phyloP scores from a whole-genome alignment of 2,329 filamentous ascomycete genomes.

The Sporothrix dimorphospora region DNA sequence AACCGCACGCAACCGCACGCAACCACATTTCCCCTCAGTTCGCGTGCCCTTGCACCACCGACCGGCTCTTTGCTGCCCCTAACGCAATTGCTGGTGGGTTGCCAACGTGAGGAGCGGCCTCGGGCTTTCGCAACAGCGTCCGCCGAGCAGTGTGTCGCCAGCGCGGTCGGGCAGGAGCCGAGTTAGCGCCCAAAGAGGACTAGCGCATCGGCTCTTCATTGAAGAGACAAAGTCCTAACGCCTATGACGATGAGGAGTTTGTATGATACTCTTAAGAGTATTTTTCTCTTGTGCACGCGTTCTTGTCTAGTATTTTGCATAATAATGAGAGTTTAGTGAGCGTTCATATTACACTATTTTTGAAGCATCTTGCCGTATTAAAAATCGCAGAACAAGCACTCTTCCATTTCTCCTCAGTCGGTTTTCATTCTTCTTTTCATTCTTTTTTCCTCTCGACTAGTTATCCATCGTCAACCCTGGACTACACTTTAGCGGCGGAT shows the following conservation, averaged over 20 bases:
- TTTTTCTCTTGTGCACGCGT: too few relatives aligned
- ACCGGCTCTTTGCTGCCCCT: constrained; percentile 4
- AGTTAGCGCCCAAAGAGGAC: neutral
- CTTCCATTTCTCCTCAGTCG: too few relatives aligned
- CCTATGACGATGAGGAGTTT: neutral
- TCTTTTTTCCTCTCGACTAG: neutral
- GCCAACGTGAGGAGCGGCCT: constrained; percentile 8
- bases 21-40: constrained; percentile 13
- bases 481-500: constrained; percentile 18
- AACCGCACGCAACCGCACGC: neutral
- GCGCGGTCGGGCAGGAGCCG: constrained; percentile 4
- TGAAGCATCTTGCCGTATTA: neutral
- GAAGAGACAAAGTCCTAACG: neutral
- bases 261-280: too few relatives aligned
- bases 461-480: neutral
- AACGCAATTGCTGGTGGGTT: constrained; percentile 16
- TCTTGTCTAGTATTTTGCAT: neutral
- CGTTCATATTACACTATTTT: neutral
- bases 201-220: constrained; percentile 13
- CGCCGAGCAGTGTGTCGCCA: constrained; percentile 25
- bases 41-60: constrained; percentile 23
- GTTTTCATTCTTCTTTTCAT: too few relatives aligned
- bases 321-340: too few relatives aligned
- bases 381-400: neutral
- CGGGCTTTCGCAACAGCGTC: constrained; percentile 29